Base-by-base conservation (phyloP, 441 rosid genomes). In the Erodium trifolium region DNA sequence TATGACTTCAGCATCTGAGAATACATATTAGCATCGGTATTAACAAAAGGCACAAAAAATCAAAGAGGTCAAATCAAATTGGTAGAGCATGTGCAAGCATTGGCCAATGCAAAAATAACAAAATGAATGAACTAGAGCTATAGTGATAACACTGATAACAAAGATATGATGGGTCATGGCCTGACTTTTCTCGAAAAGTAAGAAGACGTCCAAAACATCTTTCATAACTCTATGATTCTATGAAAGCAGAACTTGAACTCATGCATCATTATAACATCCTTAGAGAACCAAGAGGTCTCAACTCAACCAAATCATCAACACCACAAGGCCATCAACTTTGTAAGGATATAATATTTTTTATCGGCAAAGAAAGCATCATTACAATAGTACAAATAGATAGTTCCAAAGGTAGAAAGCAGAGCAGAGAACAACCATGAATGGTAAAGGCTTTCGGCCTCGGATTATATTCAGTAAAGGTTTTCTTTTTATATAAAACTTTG, bases 1-100 rank as follows among this genome's bases (percentile, higher is more conserved):
- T 84, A 87, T 0, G 92, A 81, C 82, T 84, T 87, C 90, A 84
- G 78, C 90, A 84, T 81, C 86, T 87, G 78, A 65, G 55, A 70
- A 78, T 43, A 68, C 34, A 67, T 34, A 62, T 51, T 43, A 75
- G 71, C 41, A 31, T 29, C 45, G 70, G 11, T 72, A 67, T 43
- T 70, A 63, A 66, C 7, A 63, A 62, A 62, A 29, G 31, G 5
- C 19, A 67, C 55, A 59, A 17, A 17, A n/a, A 67, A 23, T 17
- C 23, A 55, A n/a, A 5, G 11, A 55, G 63, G 63, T 55, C 27
- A n/a, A 55, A 16, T 7, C 27, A 23, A 23, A 23, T 23, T 17
- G 63, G 23, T 55, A 55, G 27, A 4, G 63, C 9, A 18, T 16
- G 60, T 14, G 19, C 63, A 55, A 55, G 23, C 23, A 55, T 55